phyloP scores from a whole-genome alignment of 108 stramenopile species.

The Skeletonema costatum region DNA sequence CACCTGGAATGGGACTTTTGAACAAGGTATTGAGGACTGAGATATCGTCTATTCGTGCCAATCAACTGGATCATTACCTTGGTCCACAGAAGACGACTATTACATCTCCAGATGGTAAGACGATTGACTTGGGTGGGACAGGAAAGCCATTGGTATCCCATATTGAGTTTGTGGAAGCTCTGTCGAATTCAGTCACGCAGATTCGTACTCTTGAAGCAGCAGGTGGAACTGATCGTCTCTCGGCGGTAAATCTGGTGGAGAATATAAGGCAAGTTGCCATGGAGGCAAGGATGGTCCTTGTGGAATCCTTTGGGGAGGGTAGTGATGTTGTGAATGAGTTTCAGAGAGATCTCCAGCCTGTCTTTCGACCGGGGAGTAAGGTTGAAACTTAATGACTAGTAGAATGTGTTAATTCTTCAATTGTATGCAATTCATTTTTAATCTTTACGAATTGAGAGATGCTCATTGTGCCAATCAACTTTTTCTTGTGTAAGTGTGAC shows the following conservation, averaged over 20 bases:
- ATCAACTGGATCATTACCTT: conserved; percentile 77
- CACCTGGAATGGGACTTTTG: conserved; percentile 77
- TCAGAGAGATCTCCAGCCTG: conserved; percentile 70
- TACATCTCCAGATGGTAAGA: conserved; percentile 75
- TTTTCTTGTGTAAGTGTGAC: too few species aligned
- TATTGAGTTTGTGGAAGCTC: conserved; percentile 62
- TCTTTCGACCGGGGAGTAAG: conserved; percentile 75
- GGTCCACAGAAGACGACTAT: conserved; percentile 71
- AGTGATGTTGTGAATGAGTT: conserved; percentile 68
- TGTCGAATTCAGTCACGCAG: conserved; percentile 65
- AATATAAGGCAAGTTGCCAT: conserved; percentile 72
- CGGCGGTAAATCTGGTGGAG: conserved; percentile 78
- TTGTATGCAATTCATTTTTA: not conserved
- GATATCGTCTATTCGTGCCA: conserved; percentile 69
- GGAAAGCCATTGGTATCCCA: conserved; percentile 63
- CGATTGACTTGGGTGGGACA: conserved; percentile 53
- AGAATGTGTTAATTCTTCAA: not conserved
- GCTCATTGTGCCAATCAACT: too few species aligned
- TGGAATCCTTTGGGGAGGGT: conserved; percentile 62
- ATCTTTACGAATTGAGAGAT: not conserved
- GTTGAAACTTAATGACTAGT: conserved; percentile 36
- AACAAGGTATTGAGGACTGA: conserved; percentile 84
- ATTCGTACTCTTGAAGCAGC: conserved; percentile 83
- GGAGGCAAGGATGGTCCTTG: conserved; percentile 76
- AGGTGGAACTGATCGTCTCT: conserved; percentile 56